These are phyloP conservation scores for Pyrenula aspistea DNA, from an alignment of 495 filamentous ascomycete genomes.

Conservation along the genomic window DNA sequence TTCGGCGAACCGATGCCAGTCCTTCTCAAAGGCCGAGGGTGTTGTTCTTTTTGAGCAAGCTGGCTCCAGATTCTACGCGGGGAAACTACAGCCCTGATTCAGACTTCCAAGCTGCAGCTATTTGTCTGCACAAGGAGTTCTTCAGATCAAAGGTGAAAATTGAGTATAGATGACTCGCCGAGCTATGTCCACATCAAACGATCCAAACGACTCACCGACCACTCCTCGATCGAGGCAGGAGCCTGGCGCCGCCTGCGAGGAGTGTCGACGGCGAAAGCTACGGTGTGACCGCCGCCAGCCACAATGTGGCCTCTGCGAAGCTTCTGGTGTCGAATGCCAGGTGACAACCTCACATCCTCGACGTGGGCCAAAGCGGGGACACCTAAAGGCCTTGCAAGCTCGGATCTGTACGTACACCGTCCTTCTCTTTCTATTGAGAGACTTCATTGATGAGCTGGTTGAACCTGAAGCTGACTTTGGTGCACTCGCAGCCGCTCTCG, in stretches of 20 bases:
- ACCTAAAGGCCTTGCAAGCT: conserved; percentile 34
- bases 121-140: too few species aligned
- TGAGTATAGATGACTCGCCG: too few species aligned
- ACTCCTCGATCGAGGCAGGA: conserved; percentile 19
- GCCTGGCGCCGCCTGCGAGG: conserved; percentile 22
- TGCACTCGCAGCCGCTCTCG: background rate
- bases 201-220: background rate
- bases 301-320: conserved; percentile 23
- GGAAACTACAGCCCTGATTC: background rate
- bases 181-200: background rate
- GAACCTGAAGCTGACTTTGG: background rate
- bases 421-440: background rate
- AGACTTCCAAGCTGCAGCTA: too few species aligned
- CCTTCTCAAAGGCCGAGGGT: background rate
- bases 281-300: conserved; percentile 22
- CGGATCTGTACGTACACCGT: conserved; percentile 27
- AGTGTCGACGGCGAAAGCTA: conserved; percentile 24
- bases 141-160: too few species aligned
- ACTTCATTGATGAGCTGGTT: background rate
- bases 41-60: background rate
- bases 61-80: background rate
- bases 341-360: conserved; percentile 31
- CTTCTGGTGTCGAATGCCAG: conserved; percentile 34
- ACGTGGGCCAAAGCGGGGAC: conserved; percentile 41
- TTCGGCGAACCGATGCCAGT: too few species aligned